Evolutionary conservation across 2,329 filamentous ascomycete genomes (phyloP), one percentile per base, ranked within the genome.

Genomic region (Alternaria brassicicola): DNA sequence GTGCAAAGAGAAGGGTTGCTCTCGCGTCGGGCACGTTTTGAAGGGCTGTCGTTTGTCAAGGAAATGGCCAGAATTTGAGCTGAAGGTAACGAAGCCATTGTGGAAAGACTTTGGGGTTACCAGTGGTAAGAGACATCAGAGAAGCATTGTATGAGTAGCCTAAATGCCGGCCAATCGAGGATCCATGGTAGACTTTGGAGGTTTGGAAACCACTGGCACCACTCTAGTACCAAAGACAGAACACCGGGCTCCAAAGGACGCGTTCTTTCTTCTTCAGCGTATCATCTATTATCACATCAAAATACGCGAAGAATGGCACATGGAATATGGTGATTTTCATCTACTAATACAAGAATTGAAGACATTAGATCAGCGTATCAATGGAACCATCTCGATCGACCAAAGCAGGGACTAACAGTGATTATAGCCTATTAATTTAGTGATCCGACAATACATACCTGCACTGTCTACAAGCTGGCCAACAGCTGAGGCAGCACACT

Each of bases 401-500:
- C 19, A 21, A 23, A 6, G 8, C 12, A 35, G 19, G 13, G 12
- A 33, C 13, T 10, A 2, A 47, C 43, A 19, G 3, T 8, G 17
- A 10, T 25, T 47, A 23, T 35, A 26, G 13, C 21, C 19, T 10
- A 33, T 25, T 19, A 33, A 10, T 17, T 17, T 15, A 47, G 31
- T 5, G 8, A 33, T 25, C 13, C 8, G 5, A 19, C 43, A 35
- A 19, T 28, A 25, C 13, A 21, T 9, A 21, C 15, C 35, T 21
- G 17, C 15, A 25, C 39, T 30, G 15, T 26, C n/a, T 51, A 56
- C 51, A 58, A 38, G 41, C 46, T 55, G 0, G 46, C 55, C 2
- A 74, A 21, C 10, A 63, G 38, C 47, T 71, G 42, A 59, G 79
- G 58, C 76, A 81, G 58, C 68, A 79, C 9, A 56, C 65, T 35